phyloP scores from a whole-genome alignment of 495 filamentous ascomycete species.

The Aspergillus asperescens region DNA sequence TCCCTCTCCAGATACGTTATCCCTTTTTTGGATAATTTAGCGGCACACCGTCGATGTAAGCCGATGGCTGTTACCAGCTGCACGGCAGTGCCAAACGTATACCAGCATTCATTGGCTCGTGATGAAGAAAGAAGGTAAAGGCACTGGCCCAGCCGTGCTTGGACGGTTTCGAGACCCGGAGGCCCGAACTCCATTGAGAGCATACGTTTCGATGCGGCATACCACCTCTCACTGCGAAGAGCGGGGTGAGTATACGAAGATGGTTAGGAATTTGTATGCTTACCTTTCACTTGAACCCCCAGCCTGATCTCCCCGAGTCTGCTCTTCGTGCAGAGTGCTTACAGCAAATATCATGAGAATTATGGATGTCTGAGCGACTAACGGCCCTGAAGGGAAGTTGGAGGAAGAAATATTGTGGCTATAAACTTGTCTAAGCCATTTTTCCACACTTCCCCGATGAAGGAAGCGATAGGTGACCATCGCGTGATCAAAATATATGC shows the following conservation, averaged over 20 bases:
- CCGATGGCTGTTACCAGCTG: slow-evolving; percentile 44
- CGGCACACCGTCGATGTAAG: slow-evolving; percentile 34
- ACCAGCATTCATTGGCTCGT: slow-evolving; percentile 48
- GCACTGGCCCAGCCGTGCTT: slow-evolving; percentile 41
- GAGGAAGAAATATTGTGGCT: slow-evolving; percentile 30
- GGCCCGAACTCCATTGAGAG: slow-evolving; percentile 39
- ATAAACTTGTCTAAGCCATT: slow-evolving; percentile 39
- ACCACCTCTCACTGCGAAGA: slow-evolving; percentile 38
- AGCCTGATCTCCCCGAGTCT: slow-evolving; percentile 17
- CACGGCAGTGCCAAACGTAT: slow-evolving; percentile 43
- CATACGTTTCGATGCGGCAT: slow-evolving; percentile 39
- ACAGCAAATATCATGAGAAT: slow-evolving; percentile 44
- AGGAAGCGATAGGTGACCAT: slow-evolving; percentile 47
- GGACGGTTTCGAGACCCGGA: slow-evolving; percentile 42
- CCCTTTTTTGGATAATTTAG: slow-evolving; percentile 29
- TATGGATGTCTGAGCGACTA: slow-evolving; percentile 41
- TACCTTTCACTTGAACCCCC: slow-evolving; percentile 30
- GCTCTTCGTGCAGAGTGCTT: slow-evolving; percentile 34
- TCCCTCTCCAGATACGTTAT: slow-evolving; percentile 36
- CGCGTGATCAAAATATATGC: slow-evolving; percentile 43
- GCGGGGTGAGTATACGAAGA: not conserved
- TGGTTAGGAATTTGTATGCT: not conserved
- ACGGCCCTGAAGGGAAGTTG: slow-evolving; percentile 31
- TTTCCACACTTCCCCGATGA: slow-evolving; percentile 37
- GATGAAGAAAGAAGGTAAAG: slow-evolving; percentile 43